phyloP scores from a whole-genome alignment of 768 basidiomycete species.

The Suillus placidus region DNA sequence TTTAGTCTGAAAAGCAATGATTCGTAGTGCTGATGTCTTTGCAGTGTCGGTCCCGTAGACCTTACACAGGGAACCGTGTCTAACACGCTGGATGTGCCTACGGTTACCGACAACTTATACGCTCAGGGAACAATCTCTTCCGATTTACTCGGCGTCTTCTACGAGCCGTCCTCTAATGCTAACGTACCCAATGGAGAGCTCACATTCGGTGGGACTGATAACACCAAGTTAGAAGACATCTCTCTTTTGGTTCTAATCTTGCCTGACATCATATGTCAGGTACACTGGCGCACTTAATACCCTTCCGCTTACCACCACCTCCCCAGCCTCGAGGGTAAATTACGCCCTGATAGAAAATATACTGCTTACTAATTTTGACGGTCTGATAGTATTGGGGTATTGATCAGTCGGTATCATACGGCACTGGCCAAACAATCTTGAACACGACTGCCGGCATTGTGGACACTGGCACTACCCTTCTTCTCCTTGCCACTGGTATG shows the following conservation, averaged over 20 bases:
- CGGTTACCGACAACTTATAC: conserved; percentile 57
- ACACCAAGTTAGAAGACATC: conserved; percentile 36
- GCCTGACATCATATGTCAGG: conserved; percentile 14
- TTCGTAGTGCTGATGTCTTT: not conserved
- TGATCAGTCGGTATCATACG: conserved; percentile 37
- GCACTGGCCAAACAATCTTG: conserved; percentile 32
- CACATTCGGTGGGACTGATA: conserved; percentile 51
- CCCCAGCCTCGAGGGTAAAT: conserved; percentile 38
- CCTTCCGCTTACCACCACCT: conserved; percentile 43
- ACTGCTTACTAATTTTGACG: not conserved
- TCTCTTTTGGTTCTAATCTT: not conserved
- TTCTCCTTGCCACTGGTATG: conserved; percentile 47
- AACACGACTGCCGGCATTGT: conserved; percentile 43
- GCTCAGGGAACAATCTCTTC: conserved; percentile 46
- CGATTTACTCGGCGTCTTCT: conserved; percentile 52
- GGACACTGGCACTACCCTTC: conserved; percentile 51
- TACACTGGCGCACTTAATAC: conserved; percentile 34
- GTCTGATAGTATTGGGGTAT: conserved; percentile 45
- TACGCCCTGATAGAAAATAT: not conserved
- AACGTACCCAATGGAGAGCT: conserved; percentile 50
- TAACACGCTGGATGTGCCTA: conserved; percentile 40
- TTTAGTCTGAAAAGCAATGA: not conserved
- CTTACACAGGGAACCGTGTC: conserved; percentile 45
- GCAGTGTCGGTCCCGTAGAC: conserved; percentile 51
- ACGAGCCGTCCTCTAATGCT: conserved; percentile 42